Evolutionary conservation across 768 basidiomycete genomes (phyloP).

Genomic region (Leucosporidium scottii): DNA sequence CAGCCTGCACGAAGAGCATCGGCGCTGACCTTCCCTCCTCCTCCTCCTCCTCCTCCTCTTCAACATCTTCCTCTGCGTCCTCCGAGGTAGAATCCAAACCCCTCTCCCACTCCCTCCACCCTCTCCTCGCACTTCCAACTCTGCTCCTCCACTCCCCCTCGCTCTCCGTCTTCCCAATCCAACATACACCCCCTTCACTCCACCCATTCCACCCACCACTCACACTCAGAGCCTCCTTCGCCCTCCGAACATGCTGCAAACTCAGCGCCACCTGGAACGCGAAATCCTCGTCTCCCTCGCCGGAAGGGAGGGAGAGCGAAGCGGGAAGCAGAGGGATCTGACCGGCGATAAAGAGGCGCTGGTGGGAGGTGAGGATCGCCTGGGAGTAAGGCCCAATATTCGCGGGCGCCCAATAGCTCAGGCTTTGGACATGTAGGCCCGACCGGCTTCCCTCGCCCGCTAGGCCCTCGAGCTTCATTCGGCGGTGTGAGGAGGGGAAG

Average conservation of each 20-base stretch:
- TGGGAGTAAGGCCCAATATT: constrained; percentile 99
- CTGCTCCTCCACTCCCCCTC: constrained; percentile 20
- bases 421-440: constrained; percentile 78
- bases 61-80: too few species aligned
- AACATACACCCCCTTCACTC: constrained; percentile 62
- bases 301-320: constrained; percentile 57
- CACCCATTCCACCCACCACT: constrained; percentile 56
- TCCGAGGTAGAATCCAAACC: not conserved
- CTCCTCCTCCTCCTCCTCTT: not conserved
- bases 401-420: constrained; percentile 98
- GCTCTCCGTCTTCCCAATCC: constrained; percentile 47
- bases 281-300: constrained; percentile 43
- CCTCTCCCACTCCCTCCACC: constrained; percentile 19
- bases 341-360: constrained; percentile 80
- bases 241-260: constrained; percentile 69
- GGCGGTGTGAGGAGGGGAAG: constrained; percentile 40
- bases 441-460: constrained; percentile 49
- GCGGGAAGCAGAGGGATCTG: constrained; percentile 87
- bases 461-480: constrained; percentile 69
- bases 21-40: constrained; percentile 8
- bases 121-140: not conserved
- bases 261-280: constrained; percentile 63
- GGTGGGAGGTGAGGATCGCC: constrained; percentile 52
- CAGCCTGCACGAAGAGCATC: constrained; percentile 40
- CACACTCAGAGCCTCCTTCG: constrained; percentile 57